A percentile compares a stretch with the other conserved stretches of the same genome.
Conservation (phyloP, 495 filamentous ascomycete genomes). For the Penicillium riverlandense region DNA sequence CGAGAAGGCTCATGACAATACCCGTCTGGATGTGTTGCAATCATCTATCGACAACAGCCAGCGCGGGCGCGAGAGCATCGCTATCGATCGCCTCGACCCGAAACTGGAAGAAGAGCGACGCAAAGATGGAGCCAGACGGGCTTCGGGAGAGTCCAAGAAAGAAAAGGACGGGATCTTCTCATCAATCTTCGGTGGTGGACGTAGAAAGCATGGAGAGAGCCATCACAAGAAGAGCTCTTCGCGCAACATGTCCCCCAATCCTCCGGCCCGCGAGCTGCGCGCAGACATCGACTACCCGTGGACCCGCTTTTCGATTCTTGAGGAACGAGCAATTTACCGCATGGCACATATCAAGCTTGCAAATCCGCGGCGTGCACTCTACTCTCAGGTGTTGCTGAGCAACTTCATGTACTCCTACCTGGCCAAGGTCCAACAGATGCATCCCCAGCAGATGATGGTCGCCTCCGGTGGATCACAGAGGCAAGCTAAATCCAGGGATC, state of each 20-base stretch:
- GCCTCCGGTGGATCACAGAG: slow-evolving; percentile 48
- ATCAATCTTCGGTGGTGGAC: slow-evolving; percentile 78
- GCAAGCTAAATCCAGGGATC: slow-evolving; percentile 56
- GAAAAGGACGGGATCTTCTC: slow-evolving; percentile 85
- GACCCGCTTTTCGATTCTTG: slow-evolving; percentile 90
- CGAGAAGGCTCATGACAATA: slow-evolving; percentile 57
- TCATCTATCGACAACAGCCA: slow-evolving; percentile 62
- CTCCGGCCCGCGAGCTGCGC: slow-evolving; percentile 58
- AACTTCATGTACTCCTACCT: slow-evolving; percentile 99
- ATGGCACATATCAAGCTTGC: slow-evolving; percentile 99
- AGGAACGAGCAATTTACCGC: slow-evolving; percentile 94
- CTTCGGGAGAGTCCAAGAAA: slow-evolving; percentile 70
- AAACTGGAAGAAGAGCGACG: slow-evolving; percentile 76
- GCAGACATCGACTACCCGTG: slow-evolving; percentile 92
- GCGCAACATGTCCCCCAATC: slow-evolving; percentile 75
- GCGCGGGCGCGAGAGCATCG: slow-evolving; percentile 74
- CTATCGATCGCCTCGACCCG: slow-evolving; percentile 70
- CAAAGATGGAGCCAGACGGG: slow-evolving; percentile 71
- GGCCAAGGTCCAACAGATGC: slow-evolving; percentile 97
- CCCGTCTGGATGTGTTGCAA: slow-evolving; percentile 75
- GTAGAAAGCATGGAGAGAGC: slow-evolving; percentile 68
- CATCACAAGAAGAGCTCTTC: slow-evolving; percentile 67
- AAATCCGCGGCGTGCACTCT: slow-evolving; percentile 84
- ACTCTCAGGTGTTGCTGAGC: slow-evolving; percentile 93
- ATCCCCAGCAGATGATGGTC: slow-evolving; percentile 80